Evolutionary conservation across 116 monocot genomes (phyloP), one percentile per base, ranked within the genome.

Genomic region (Trichopus zeylanicus): DNA sequence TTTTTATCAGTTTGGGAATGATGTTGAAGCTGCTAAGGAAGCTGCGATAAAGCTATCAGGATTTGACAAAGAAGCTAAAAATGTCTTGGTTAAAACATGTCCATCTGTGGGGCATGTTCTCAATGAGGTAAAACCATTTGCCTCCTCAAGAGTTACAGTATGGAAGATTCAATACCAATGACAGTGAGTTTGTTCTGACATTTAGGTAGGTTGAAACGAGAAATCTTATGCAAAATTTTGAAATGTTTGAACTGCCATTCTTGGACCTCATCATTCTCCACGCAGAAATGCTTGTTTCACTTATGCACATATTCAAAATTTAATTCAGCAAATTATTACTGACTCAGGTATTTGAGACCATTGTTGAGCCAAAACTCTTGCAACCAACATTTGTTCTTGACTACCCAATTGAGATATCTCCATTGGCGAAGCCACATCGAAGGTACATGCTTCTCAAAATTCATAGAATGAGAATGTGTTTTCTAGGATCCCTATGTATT

Each of bases 331-430:
- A 42, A 42, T 42, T 42, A 42, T 42, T 42, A n/a, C n/a, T 10
- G 37, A 64, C 74, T 49, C 73, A 95, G 95, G 78, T 95, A 58
- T 95, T 95, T 70, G 95, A 95, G 65, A 70, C 57, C 23, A 8
- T 90, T 73, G 95, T 95, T 56, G 90, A 90, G 69, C 84, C 95
- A 49, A 90, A 59, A 46, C 86, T 95, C 64, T 31, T 87, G 48
- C 95, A 95, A 63, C 95, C 95, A 55, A 95, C 95, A 55, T 93
- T 93, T 82, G 93, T 93, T 76, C 74, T 88, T 7, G 93, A 93
- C 55, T 93, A 93, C 66, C 88, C 93, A 19, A 62, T 88, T 49
- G 88, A 93, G 60, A 79, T 93, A 69, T 93, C 93, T 33, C 88
- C 88, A 26, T 57, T 93, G 47, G 88, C 88, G 10, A 88, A 93